Base-by-base conservation (phyloP, 2,329 filamentous ascomycete species). In the Hypoxylon rubiginosum region DNA sequence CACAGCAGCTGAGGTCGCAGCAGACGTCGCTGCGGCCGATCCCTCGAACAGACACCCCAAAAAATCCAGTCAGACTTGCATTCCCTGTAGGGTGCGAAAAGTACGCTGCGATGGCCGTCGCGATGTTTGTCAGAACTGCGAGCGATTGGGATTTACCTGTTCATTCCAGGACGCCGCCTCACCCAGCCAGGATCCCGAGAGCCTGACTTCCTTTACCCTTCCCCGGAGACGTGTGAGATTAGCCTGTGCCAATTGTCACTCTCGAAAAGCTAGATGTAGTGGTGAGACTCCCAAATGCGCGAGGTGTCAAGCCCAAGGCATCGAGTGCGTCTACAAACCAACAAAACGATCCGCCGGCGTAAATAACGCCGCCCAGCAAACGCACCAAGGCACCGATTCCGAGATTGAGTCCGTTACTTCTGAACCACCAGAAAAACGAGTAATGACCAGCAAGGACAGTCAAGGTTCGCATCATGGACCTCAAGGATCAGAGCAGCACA, bases 161-260 rank as follows among this genome's bases (percentile, higher is more conserved):
- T 85, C 85, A 7, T 88, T 87, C 71, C 84, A 86, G 63, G 84
- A 86, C 57, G 78, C 77, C 50, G 79, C 66, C 43, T 79, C 73
- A 30, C 78, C 73, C 24, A 77, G 76, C 67, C 73, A 67, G 63
- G 75, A 77, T 58, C 68, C 70, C 58, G 76, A 77, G 56, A 74
- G 79, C 58, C 70, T 80, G 30, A 79, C 81, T 11, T 74, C 80
- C 49, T 80, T 82, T 53, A 77, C 80, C n/a, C 73, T 86, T 54
- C 83, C 86, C 6, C 79, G 85, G 43, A 82, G 86, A 39, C 84
- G 86, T 21, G 86, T 87, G 46, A 82, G 85, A 48, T 82, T 86
- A 74, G 86, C 86, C 28, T 88, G 86, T 70, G 80, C 84, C 71
- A 86, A 82, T 72, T 88, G 86, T 74, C 86, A 88, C 68, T 83